phyloP scores from a whole-genome alignment of 345 rosid genomes.

The Citrus inodora region DNA sequence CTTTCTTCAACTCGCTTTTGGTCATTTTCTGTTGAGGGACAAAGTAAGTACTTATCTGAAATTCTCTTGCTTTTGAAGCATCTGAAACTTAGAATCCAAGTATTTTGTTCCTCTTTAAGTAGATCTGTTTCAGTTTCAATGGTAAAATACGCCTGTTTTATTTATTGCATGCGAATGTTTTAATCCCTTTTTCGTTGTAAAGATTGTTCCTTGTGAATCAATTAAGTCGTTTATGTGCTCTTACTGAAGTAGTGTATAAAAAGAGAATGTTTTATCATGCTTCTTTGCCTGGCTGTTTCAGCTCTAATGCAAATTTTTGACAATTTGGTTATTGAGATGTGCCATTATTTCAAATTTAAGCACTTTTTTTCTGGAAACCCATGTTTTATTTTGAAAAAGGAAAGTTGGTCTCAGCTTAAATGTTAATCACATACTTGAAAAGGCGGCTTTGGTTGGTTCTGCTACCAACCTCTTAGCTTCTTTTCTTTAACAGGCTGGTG shows the following conservation, averaged over 20 bases:
- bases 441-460: slow-evolving; percentile 32
- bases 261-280: neutral
- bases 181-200: neutral
- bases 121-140: slow-evolving; percentile 35
- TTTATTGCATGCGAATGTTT: slow-evolving; percentile 27
- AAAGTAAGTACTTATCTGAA: slow-evolving; percentile 3
- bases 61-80: slow-evolving; percentile 40
- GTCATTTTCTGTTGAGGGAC: slow-evolving; percentile 9
- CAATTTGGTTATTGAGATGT: neutral
- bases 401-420: slow-evolving; percentile 12
- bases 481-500: slow-evolving; percentile 11
- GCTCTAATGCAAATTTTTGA: slow-evolving; percentile 2
- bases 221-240: neutral
- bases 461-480: slow-evolving; percentile 25
- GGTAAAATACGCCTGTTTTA: slow-evolving; percentile 24
- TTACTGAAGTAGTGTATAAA: neutral
- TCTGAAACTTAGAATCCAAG: slow-evolving; percentile 41
- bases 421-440: slow-evolving; percentile 20
- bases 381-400: slow-evolving; percentile 6
- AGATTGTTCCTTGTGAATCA: neutral
- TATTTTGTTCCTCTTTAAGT: slow-evolving; percentile 15
- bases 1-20: slow-evolving; percentile 15
- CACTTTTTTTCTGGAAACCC: neutral
- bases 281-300: neutral
- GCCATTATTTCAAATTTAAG: neutral